Conservation (phyloP, 2,329 filamentous ascomycete genomes). For the Xylariaceae sp. region DNA sequence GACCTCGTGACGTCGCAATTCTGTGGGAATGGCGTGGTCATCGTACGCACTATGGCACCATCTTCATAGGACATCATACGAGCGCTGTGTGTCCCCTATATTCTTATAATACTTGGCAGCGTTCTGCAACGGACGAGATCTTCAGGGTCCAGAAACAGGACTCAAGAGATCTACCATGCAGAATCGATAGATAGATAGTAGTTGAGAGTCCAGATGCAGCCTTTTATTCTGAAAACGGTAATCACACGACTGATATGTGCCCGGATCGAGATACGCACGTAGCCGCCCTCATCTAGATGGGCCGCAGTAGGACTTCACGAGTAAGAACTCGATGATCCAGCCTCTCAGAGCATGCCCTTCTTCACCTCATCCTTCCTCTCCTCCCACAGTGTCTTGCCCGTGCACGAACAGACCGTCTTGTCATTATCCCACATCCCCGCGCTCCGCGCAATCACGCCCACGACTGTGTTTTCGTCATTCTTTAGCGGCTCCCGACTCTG, state of each 20-base stretch:
- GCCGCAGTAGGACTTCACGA: neutral
- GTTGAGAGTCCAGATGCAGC: neutral
- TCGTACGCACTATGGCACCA: conserved; percentile 16
- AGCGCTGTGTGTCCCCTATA: neutral
- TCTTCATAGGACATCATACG: conserved; percentile 16
- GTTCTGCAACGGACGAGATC: neutral
- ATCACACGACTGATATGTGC: conserved; percentile 3
- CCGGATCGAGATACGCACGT: neutral
- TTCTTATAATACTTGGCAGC: conserved; percentile 2
- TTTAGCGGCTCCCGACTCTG: conserved; percentile 48
- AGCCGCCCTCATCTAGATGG: neutral
- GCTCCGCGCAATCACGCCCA: conserved; percentile 90
- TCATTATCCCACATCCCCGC: conserved; percentile 99
- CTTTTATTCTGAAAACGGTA: neutral
- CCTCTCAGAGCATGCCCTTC: conserved; percentile 77
- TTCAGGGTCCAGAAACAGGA: neutral
- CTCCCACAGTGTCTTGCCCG: conserved; percentile 97
- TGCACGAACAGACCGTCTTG: conserved; percentile 96
- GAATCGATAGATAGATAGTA: neutral
- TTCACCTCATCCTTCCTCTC: conserved; percentile 84
- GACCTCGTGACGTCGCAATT: conserved; percentile 6
- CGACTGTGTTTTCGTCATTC: conserved; percentile 79
- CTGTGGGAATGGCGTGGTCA: conserved; percentile 17
- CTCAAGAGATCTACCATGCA: neutral
- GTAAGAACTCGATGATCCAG: neutral